Evolutionary conservation across 164 flowering plant species (phyloP), one percentile per base, ranked within the genome.

Genomic region (Dillenia turbinata): DNA sequence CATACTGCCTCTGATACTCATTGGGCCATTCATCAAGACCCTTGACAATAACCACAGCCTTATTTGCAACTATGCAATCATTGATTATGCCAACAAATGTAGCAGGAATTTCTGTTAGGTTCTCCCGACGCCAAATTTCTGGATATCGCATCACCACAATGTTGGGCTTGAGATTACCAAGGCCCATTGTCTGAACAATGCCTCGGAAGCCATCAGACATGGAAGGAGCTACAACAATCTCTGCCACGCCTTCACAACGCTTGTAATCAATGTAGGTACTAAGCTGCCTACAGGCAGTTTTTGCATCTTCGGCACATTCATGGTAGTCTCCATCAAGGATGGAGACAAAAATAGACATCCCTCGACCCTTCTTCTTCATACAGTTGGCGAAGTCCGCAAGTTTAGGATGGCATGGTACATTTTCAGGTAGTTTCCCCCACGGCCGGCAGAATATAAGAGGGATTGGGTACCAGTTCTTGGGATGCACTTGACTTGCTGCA

Each of bases 1-100:
- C 99, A 68, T 84, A 89, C 77, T 92, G 97, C 64, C 74, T 81
- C 63, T 95, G 99, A 71, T 85, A 95, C 77, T 86, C 96, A 49
- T 90, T 90, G 10, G 99, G 99, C 99, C 99, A 95, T 68, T 95
- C 99, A 62, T 95, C 99, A 8, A 95, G 87, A 12, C 99, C 99
- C 73, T 95, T 95, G 24, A 95, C 96, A 59, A 92, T 95, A 19
- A 95, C 99, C 54, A 95, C 99, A 1, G 99, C 99, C 79, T 95
- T 95, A 78, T 92, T 92, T 5, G 99, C 99, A 9, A 88, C 90
- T 33, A 95, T 87, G 79, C 99, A 95, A 63, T 95, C 99, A 62
- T 85, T 92, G 17, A 95, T 95, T 53, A 95, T 95, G 50, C 88
- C 89, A 56, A 95, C 97, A 80, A 95, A 95, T 46, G 89, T 88